Conservation (phyloP, 2,329 filamentous ascomycete species). For the Phoma sp. region DNA sequence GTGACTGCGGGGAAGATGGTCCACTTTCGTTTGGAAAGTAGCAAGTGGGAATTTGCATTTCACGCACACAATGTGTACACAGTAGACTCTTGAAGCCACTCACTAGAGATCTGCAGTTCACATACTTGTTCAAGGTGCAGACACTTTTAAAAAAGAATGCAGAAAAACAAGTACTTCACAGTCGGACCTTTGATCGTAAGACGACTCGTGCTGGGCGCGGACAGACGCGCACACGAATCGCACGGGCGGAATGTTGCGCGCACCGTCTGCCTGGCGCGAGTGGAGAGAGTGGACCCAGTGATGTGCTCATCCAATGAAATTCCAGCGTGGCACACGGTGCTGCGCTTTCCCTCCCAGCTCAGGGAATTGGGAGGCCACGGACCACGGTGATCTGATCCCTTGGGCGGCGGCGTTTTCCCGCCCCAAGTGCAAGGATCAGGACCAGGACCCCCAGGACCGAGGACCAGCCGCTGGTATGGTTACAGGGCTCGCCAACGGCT, state of each 20-base stretch:
- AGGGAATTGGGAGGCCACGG: not conserved
- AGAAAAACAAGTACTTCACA: no score
- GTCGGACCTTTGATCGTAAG: not conserved
- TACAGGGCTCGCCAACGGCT: slow-evolving; percentile 1
- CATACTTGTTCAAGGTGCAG: not conserved
- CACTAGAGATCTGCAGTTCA: no score
- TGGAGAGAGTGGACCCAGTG: slow-evolving; percentile 1
- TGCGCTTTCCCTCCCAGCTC: slow-evolving; percentile 1
- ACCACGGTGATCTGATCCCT: not conserved
- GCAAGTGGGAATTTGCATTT: no score
- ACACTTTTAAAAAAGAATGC: no score
- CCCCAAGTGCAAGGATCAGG: not conserved
- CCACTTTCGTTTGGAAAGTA: no score
- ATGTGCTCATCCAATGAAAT: not conserved
- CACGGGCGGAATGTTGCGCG: slow-evolving; percentile 1
- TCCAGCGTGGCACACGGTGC: not conserved
- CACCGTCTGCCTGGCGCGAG: slow-evolving; percentile 10
- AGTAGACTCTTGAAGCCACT: no score
- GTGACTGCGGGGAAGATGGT: no score
- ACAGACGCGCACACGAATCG: slow-evolving; percentile 8
- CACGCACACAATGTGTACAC: no score
- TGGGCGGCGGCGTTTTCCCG: not conserved
- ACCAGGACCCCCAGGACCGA: not conserved
- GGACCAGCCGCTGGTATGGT: not conserved
- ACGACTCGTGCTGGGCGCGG: slow-evolving; percentile 2